Evolutionary conservation across 257 asterid species (phyloP), one percentile per base, ranked within the genome.

Genomic region (Solanum rostratum): DNA sequence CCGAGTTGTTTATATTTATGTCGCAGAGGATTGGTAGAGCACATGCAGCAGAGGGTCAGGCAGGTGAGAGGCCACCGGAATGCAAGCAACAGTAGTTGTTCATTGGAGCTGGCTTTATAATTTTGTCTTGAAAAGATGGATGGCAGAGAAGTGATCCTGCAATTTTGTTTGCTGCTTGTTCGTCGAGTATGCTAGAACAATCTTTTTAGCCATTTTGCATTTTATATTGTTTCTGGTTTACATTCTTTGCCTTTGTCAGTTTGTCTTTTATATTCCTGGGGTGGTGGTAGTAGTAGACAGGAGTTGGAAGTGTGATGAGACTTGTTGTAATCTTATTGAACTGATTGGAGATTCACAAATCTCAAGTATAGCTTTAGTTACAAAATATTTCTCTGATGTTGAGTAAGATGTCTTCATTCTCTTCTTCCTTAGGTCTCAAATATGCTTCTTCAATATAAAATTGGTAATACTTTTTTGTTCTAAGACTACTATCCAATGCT

Each of bases 21-120:
- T 10, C 85, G 80, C 78, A 93, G 99, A 95, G 90, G 90, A 79
- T 91, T 84, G 96, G 88, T 85, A 88, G 90, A 62, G 94, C 90
- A 60, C 89, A 89, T n/a, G 90, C 84, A 37, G 93, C 68, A 5
- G 97, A 88, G 9, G 96, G 91, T 66, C 96, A 84, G 62, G 92
- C 88, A 84, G 98, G 97, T 16, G 98, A 95, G 93, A 89, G 93
- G 88, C 95, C 99, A 85, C 95, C 97, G 0, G 97, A 95, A 86
- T 94, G 99, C 92, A 93, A 94, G 88, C 99, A 94, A 85, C 97
- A 93, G 92, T 95, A 91, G 82, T 27, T 20, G 18, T 71, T 43
- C 12, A 18, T 29, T 16, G 29, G 12, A 50, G 43, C 46, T 78
- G 65, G 63, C 46, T 5, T 27, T 6, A 7, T 50, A 29, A 27